Evolutionary conservation across 73 alveolate species (phyloP).

Genomic region (Effrenium voratum): DNA sequence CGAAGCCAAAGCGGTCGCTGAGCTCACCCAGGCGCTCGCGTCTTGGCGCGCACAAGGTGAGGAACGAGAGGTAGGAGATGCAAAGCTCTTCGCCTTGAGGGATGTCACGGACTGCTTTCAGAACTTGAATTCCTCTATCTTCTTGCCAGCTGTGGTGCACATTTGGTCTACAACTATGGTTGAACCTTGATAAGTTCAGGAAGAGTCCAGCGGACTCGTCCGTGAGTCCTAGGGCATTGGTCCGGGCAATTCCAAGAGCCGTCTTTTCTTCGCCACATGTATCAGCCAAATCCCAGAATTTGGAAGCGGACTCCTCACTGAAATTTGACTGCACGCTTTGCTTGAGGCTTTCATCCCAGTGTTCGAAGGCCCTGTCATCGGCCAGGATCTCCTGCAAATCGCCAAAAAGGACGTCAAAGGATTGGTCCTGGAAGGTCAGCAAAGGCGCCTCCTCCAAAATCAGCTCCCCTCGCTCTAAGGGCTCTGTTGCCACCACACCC

Average conservation of each 20-base stretch:
- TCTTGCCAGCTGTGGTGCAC: constrained; percentile 93
- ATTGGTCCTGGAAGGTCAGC: constrained; percentile 50
- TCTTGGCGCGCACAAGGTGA: constrained; percentile 62
- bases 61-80: constrained; percentile 58
- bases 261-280: constrained; percentile 61
- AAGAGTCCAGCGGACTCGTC: constrained; percentile 62
- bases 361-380: constrained; percentile 45
- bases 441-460: constrained; percentile 77
- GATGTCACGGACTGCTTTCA: constrained; percentile 26
- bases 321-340: constrained; percentile 37
- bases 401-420: constrained; percentile 75
- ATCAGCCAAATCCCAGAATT: constrained; percentile 74
- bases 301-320: neutral
- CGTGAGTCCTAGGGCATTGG: constrained; percentile 54
- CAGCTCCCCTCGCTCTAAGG: constrained; percentile 59
- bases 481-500: constrained; percentile 55
- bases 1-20: constrained; percentile 81
- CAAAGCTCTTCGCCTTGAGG: constrained; percentile 48
- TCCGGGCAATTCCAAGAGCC: constrained; percentile 87
- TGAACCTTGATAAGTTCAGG: constrained; percentile 41
- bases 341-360: constrained; percentile 55
- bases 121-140: constrained; percentile 53
- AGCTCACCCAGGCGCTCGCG: constrained; percentile 67
- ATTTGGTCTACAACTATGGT: constrained; percentile 67
- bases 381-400: constrained; percentile 55